Conservation (phyloP, 352 stramenopile genomes). For the Phytophthora quininea region DNA sequence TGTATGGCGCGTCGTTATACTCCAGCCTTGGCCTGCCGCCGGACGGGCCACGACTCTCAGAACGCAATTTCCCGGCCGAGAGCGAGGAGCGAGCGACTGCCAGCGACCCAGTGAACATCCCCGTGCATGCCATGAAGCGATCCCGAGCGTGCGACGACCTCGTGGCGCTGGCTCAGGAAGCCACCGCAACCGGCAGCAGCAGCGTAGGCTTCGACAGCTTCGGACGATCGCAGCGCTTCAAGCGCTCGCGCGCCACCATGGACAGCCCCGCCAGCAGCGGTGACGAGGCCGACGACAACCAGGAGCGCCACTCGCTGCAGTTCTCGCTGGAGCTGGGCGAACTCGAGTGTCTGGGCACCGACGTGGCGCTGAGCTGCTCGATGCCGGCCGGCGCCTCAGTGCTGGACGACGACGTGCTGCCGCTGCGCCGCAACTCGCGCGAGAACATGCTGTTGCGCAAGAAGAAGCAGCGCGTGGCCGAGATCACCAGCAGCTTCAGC, state of each 20-base stretch:
- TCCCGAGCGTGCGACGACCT: constrained; percentile 75
- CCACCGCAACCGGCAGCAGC: constrained; percentile 4
- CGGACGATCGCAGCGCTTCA: constrained; percentile 20
- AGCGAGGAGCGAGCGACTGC: not conserved
- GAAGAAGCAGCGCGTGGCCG: constrained; percentile 35
- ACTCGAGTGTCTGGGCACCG: constrained; percentile 7
- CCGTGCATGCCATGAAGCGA: constrained; percentile 56
- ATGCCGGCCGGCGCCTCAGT: constrained; percentile 16
- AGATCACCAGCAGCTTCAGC: constrained; percentile 29
- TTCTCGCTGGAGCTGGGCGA: constrained; percentile 32
- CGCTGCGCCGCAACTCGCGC: constrained; percentile 45
- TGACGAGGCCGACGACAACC: constrained; percentile 21
- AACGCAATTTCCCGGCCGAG: constrained; percentile 7
- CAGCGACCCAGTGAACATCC: not conserved
- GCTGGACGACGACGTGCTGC: constrained; percentile 30
- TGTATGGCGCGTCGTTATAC: constrained; percentile 8
- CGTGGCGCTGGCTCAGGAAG: constrained; percentile 49
- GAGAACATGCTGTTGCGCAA: constrained; percentile 42
- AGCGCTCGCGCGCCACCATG: constrained; percentile 30
- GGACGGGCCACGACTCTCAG: not conserved
- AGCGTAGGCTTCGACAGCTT: constrained; percentile 1
- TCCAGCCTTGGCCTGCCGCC: not conserved
- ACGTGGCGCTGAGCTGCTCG: constrained; percentile 17
- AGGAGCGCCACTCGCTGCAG: constrained; percentile 27
- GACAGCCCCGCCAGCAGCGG: constrained; percentile 14